Evolutionary conservation across 2,329 filamentous ascomycete species (phyloP), one percentile per base, ranked within the genome.

Genomic region (Pleoardoris graminearum): DNA sequence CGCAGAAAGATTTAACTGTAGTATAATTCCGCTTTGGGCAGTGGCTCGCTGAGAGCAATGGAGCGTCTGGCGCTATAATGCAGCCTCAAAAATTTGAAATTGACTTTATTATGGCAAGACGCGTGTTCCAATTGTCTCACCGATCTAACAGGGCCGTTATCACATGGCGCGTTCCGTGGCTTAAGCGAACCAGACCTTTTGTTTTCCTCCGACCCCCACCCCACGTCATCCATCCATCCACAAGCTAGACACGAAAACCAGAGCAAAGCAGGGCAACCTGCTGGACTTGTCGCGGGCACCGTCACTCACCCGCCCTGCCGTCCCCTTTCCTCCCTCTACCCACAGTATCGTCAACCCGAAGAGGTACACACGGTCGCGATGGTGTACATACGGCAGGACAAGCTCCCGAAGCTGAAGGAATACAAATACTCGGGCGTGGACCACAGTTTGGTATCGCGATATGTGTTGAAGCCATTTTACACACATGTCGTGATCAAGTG

Each of bases 381-480:
- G 91, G 92, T 94, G 57, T 97, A 97, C 81, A 91, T 99, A 55
- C 90, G 94, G 61, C 90, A 96, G 76, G 86, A 92, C 69, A 87
- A 90, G 77, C 87, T 99, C 58, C 86, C 88, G 33, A 90, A 90
- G 72, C 85, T 99, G 66, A 90, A 89, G 75, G 84, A 92, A 76
- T 99, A 99, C 85, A 94, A 96, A 77, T 99, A 99, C 82, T 90
- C 89, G 35, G 85, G 85, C 51, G 89, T 97, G 67, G 94, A 99
- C 76, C 89, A 89, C 74, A 96, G 91, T 54, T 80, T 97, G 56
- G 81, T 91, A 35, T 97, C 92, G 60, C 90, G 88, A 74, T 97
- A 97, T 79, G 84, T 99, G 60, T 80, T 99, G 67, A 97, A 99
- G 81, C 94, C 94, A 7, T 99, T 97, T 77, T 99, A 97, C 81